Percentiles rank a stretch among this genome's conserved stretches.
phyloP scores from a whole-genome alignment of 495 filamentous ascomycete species.

The Penicillium lagena region DNA sequence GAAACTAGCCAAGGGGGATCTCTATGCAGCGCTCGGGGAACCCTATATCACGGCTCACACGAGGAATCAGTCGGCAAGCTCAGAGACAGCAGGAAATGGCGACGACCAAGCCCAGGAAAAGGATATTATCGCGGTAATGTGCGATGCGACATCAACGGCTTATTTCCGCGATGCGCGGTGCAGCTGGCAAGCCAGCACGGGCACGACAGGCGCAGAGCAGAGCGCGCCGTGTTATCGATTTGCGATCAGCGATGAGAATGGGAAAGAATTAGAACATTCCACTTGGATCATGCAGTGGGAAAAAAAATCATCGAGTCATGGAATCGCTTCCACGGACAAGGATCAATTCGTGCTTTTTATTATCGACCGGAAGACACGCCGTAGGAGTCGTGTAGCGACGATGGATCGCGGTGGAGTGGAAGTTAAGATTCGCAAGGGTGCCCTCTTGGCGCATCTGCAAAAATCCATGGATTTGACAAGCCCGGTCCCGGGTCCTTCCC shows the following conservation, averaged over 20 bases:
- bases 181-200: constrained; percentile 10
- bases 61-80: constrained; percentile 5
- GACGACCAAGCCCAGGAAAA: constrained; percentile 1
- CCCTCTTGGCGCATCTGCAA: constrained; percentile 14
- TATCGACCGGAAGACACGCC: constrained; percentile 16
- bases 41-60: constrained; percentile 7
- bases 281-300: constrained; percentile 19
- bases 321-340: neutral
- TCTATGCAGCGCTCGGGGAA: constrained; percentile 29
- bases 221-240: constrained; percentile 15
- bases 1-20: constrained; percentile 24
- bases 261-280: neutral
- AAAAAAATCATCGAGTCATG: constrained; percentile 2
- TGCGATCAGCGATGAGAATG: constrained; percentile 4
- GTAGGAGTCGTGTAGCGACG: constrained; percentile 20
- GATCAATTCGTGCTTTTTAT: constrained; percentile 18
- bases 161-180: constrained; percentile 14
- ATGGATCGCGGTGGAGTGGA: constrained; percentile 18
- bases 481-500: neutral
- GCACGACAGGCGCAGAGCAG: constrained; percentile 1
- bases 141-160: constrained; percentile 4
- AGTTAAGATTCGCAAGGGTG: constrained; percentile 16
- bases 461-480: constrained; percentile 12
- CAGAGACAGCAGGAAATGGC: neutral
- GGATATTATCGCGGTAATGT: constrained; percentile 18